Evolutionary conservation across 495 filamentous ascomycete species (phyloP), one percentile per base, ranked within the genome.

Genomic region (Neurospora tetraspora): DNA sequence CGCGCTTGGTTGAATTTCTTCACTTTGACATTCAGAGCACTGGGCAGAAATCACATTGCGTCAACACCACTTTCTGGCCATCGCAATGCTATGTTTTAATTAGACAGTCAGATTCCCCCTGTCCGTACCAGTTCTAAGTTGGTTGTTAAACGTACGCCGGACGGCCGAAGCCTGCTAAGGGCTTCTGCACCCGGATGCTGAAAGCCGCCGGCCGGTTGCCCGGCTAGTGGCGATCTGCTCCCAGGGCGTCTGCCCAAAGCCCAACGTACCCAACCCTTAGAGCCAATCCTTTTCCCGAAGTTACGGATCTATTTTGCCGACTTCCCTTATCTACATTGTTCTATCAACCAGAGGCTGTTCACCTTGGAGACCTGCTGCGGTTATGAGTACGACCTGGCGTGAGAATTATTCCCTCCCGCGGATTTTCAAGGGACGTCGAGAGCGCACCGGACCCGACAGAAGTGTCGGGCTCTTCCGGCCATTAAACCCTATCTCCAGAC

Each of bases 11-110:
- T 81, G 81, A 85, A 85, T 85, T 82, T 79, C 82, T 84, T 85
- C 82, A 81, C 82, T 83, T 85, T 85, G 81, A 85, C 86, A 90
- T 90, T 90, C 86, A 90, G 87, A 90, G 88, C 86, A 91, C 88
- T 90, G 86, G 88, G 89, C 87, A 91, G 89, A 91, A 91, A 91
- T 91, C 87, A 91, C 87, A 91, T 91, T 90, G 87, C 87, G 87
- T 91, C 87, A 91, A 90, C 87, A 91, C 86, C 87, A 89, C 85
- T 91, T 90, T 90, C 87, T 89, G 87, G 85, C 88, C 87, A 90
- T 91, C 86, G 83, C 80, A 85, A 86, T 86, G 80, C 83, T 86
- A 85, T 86, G 81, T 86, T 86, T 85, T 86, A 85, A 84, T 91
- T 91, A 91, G 88, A 91, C 86, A 91, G 87, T 91, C 87, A 90